Evolutionary conservation across 176 grass and related monocot genomes (phyloP), one percentile per base, ranked within the genome.

Genomic region (Pontederia crassipes): DNA sequence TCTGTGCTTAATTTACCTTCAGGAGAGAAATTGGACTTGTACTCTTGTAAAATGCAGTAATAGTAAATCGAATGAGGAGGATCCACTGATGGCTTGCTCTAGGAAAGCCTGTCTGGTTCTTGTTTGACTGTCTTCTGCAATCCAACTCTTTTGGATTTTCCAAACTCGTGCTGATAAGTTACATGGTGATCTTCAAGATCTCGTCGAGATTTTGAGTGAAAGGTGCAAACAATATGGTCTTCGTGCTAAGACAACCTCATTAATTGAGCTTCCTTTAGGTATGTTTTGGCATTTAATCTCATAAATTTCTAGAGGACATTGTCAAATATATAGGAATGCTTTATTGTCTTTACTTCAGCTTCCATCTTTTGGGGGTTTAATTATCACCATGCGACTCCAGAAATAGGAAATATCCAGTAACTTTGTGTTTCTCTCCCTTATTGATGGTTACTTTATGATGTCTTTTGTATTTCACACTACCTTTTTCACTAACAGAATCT

Each of bases 241-340:
- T 55, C 89, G 88, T 75, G 69, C 88, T 58, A 98, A 92, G 69
- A 87, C 93, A 79, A 86, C 79, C 46, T 85, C 93, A 74, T 77
- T 98, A 67, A 68, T 80, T 52, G 93, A 98, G 72, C 93, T 98
- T 86, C 93, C 93, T 68, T 98, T 98, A 74, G 93, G 93, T 92
- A 92, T 27, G 18, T 17, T 74, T 53, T 61, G 57, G 17, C 45
- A 16, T 52, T n/a, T 61, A 15, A 10, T 50, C 4, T 11, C 14
- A 12, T 52, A 49, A n/a, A n/a, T 50, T 65, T 27, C 2, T 51
- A 10, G 6, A 12, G 4, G 29, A 35, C 4, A 4, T 4, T 35
- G 29, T 35, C 4, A 35, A 35, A 35, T 35, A 35, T 35, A 35
- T 35, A 35, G 29, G 29, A 4, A 35, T 35, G 29, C 29, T 4